Evolutionary conservation across 2,329 filamentous ascomycete genomes (phyloP).

Genomic region (Zymoseptoria pseudotritici): DNA sequence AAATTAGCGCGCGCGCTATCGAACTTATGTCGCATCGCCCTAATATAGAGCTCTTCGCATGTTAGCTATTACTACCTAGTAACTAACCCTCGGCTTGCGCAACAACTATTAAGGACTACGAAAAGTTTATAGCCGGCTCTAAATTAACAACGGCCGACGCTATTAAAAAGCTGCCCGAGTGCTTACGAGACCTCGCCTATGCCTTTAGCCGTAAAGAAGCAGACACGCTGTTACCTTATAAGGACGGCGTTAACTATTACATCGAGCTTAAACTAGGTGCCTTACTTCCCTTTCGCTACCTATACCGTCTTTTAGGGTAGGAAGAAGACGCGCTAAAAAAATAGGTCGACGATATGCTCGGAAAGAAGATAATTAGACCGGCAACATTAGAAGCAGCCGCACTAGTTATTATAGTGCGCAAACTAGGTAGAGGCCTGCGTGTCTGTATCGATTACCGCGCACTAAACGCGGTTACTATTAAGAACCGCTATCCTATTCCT

Average conservation of each 20-base stretch:
- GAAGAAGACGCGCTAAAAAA: conserved; percentile 1
- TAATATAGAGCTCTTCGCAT: too few relatives aligned
- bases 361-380: not conserved
- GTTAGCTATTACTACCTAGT: too few relatives aligned
- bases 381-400: not conserved
- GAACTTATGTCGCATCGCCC: too few relatives aligned
- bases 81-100: too few relatives aligned
- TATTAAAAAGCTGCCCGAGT: not conserved
- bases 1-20: too few relatives aligned
- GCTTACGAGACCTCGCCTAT: not conserved
- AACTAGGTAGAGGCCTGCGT: not conserved
- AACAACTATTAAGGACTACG: not conserved
- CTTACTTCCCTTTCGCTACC: not conserved
- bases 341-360: not conserved
- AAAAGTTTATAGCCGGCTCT: not conserved
- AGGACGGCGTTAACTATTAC: not conserved
- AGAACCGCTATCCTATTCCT: conserved; percentile 1
- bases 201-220: not conserved
- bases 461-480: conserved; percentile 1
- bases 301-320: not conserved
- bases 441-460: not conserved
- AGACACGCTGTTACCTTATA: not conserved
- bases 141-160: not conserved
- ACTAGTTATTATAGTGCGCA: conserved; percentile 1
- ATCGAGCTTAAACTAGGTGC: not conserved